Base-by-base conservation (phyloP, 2,329 filamentous ascomycete genomes). In the Didymosphaeria variabile region DNA sequence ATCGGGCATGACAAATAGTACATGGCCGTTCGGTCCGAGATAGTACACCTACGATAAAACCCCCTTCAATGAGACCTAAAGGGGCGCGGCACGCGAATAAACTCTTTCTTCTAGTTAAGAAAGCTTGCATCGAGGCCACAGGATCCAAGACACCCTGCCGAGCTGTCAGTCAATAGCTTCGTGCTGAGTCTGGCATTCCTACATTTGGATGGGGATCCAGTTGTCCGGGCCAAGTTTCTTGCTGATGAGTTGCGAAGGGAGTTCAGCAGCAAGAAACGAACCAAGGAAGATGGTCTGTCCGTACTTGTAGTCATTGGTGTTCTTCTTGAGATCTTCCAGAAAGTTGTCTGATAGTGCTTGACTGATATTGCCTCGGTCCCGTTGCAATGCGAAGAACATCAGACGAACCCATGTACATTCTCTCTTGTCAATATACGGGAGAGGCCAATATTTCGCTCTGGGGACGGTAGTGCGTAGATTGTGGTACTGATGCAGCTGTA, bases 191-290 rank as follows among this genome's bases (percentile, higher is more conserved):
- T 31, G 19, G 47, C 17, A 12, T 23, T 7, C 61, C 55, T 31
- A 63, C 61, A 74, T 74, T 42, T 74, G 70, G 10, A 73, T 65
- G 2, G 61, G 81, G 8, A 83, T 80, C 74, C 81, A 82, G 12
- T 79, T 77, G 54, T 82, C 79, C 2, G 81, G 81, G 0, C 82
- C 81, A 9, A 80, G 68, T 53, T 80, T 80, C 64, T 83, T 84
- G 44, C 79, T 81, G 21, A 83, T 77, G 7, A 83, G 75, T 49
- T 83, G 81, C 0, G 80, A 81, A 0, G 82, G 82, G 17, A 84
- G 71, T 53, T 82, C 81, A 1, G 81, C 80, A 32, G 63, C 69
- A 5, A 97, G 92, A 80, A 97, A 97, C 78, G 92, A 93, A 26
- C 87, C 85, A 78, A 91, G 94, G 82, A 96, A 96, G 10, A 91